A percentile compares a stretch with the other conserved stretches of the same genome.
phyloP scores from a whole-genome alignment of 2,329 filamentous ascomycete species.

The Beauveria sp. region DNA sequence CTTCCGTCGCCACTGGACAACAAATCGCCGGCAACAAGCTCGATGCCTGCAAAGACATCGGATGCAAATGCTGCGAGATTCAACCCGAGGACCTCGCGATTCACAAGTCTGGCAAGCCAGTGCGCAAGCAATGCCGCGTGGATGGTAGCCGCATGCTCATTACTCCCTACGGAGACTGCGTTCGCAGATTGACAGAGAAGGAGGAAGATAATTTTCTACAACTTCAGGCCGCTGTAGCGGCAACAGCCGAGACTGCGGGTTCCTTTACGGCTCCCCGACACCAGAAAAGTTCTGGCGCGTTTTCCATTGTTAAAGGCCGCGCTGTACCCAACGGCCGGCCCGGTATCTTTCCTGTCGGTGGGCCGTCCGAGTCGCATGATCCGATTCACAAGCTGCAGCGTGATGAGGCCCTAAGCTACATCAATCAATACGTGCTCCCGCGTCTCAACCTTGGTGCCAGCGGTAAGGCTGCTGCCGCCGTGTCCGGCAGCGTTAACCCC shows the following conservation, averaged over 20 bases:
- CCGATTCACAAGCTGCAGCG: slow-evolving; percentile 58
- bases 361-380: slow-evolving; percentile 43
- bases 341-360: slow-evolving; percentile 48
- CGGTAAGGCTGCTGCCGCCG: slow-evolving; percentile 30
- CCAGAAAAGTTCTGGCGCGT: slow-evolving; percentile 45
- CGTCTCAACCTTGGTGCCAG: slow-evolving; percentile 46
- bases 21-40: slow-evolving; percentile 14
- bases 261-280: slow-evolving; percentile 50
- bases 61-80: slow-evolving; percentile 33
- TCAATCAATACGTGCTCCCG: slow-evolving; percentile 61
- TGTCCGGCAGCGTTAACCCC: slow-evolving; percentile 24
- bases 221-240: slow-evolving; percentile 53
- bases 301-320: slow-evolving; percentile 55
- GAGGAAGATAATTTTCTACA: slow-evolving; percentile 65
- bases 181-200: slow-evolving; percentile 61
- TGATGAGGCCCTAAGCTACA: slow-evolving; percentile 59
- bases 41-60: slow-evolving; percentile 28
- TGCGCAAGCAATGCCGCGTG: slow-evolving; percentile 49
- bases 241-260: slow-evolving; percentile 42
- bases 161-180: slow-evolving; percentile 67
- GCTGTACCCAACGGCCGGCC: slow-evolving; percentile 58
- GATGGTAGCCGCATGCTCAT: slow-evolving; percentile 63
- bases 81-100: slow-evolving; percentile 43
- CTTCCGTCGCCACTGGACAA: not conserved
- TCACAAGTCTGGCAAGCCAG: slow-evolving; percentile 48